Conservation (phyloP, 805 yeast genomes). For the Myxozyma sirexii region DNA sequence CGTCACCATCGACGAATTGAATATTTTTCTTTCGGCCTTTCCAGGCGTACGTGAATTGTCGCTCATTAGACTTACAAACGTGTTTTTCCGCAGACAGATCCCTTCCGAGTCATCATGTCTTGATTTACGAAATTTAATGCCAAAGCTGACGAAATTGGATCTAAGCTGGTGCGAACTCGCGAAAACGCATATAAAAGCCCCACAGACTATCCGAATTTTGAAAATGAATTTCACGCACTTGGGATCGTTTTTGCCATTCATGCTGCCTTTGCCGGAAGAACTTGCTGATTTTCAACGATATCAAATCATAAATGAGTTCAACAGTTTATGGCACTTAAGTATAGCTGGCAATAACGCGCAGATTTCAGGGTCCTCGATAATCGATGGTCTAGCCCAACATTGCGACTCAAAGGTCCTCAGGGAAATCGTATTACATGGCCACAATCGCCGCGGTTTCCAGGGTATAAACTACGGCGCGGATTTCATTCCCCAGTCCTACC, state of each 20-base stretch:
- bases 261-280: neutral
- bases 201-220: neutral
- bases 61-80: slow-evolving; percentile 1
- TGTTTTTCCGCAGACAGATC: neutral
- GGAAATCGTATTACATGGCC: slow-evolving; percentile 2
- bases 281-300: neutral
- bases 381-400: neutral
- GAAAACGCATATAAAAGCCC: neutral
- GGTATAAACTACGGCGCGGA: slow-evolving; percentile 2
- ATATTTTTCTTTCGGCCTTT: neutral
- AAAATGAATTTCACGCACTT: slow-evolving; percentile 4
- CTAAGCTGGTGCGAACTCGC: slow-evolving; percentile 8
- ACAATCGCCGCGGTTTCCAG: neutral
- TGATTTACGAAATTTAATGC: neutral
- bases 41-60: slow-evolving; percentile 1
- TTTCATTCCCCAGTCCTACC: neutral
- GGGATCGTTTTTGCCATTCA: slow-evolving; percentile 3
- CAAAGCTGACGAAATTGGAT: neutral
- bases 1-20: neutral
- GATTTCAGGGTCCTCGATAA: neutral
- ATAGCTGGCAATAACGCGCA: neutral
- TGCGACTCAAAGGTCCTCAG: neutral
- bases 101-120: neutral
- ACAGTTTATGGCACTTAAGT: neutral
- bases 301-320: neutral